A percentile compares a stretch with the other conserved stretches of the same genome.
phyloP scores from a whole-genome alignment of 345 rosid species.

The Brassica nigra region DNA sequence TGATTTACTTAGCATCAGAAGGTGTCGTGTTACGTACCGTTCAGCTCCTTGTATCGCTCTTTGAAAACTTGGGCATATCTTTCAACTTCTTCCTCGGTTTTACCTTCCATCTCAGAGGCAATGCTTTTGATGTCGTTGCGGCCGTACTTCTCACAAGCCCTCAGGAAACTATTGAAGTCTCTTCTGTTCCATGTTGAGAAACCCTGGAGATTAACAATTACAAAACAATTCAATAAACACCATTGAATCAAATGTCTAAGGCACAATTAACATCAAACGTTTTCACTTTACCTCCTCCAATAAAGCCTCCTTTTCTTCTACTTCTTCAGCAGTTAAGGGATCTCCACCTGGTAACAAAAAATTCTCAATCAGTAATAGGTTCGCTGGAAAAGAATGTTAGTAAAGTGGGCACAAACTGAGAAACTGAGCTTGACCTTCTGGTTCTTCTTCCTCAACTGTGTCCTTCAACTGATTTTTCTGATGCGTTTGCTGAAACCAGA shows the following conservation, averaged over 20 bases:
- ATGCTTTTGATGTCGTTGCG: conserved; percentile 83
- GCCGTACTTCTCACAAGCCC: conserved; percentile 99
- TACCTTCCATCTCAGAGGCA: conserved; percentile 96
- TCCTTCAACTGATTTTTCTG: conserved; percentile 97
- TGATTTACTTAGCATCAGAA: background rate
- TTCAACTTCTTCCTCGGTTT: conserved; percentile 92
- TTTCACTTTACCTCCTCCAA: conserved; percentile 73
- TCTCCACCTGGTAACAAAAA: conserved; percentile 69
- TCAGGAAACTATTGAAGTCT: conserved; percentile 87
- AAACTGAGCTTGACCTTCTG: conserved; percentile 70
- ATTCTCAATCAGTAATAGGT: conserved; percentile 32
- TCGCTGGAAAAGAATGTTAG: background rate
- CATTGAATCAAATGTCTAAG: conserved; percentile 8
- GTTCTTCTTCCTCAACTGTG: conserved; percentile 91
- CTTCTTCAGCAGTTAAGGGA: conserved; percentile 94
- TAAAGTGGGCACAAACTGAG: conserved; percentile 1
- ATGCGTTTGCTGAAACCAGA: conserved; percentile 78
- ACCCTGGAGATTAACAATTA: conserved; percentile 53
- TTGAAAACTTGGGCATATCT: conserved; percentile 87
- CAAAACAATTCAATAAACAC: conserved; percentile 19
- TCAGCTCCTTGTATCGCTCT: conserved; percentile 92
- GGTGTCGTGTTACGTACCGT: conserved; percentile 47
- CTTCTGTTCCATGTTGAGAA: conserved; percentile 99
- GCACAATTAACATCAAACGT: conserved; percentile 2
- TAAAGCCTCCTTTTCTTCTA: conserved; percentile 88